Evolutionary conservation across 2,329 filamentous ascomycete genomes (phyloP), one percentile per base, ranked within the genome.

Genomic region (Sclerotinia nivalis): DNA sequence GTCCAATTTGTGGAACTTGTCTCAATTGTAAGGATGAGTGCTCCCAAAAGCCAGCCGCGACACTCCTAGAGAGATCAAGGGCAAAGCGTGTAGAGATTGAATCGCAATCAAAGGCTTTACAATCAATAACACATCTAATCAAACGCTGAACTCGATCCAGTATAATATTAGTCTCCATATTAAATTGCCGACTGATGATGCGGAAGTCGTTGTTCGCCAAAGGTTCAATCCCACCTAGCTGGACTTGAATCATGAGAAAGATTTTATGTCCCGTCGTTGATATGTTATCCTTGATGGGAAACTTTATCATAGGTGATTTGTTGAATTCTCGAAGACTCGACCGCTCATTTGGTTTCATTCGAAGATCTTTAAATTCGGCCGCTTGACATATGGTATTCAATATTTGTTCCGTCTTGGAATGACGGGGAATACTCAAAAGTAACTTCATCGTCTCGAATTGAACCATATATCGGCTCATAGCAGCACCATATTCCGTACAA

Each of bases 401-500:
- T 75, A 95, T 88, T 56, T 92, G 86, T 43, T 89, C 89, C 9
- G 89, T 82, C 10, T 85, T 87, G 0, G 89, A 85, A 54, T 84
- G 86, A 1, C 81, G 79, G n/a, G 86, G 85, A 66, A 96, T 82
- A 0, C 82, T 82, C 56, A 95, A 80, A 20, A 96, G 83, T 1
- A 83, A 78, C 74, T 88, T 90, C 92, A 96, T 96, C 0, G 92
- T 96, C 50, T 90, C 85, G 74, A 94, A 94, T 31, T 87, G 87
- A 4, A 96, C 83, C 81, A 93, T 95, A 78, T 95, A 96, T 61
- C 88, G 87, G 56, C 92, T 91, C 93, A 97, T 96, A 6, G 90
- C 90, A 69, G 90, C 85, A 1, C 93, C 93, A 76, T 91, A 92
- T 62, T 89, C 87, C 0, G 91, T 95, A 58, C 87, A 88, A 37